Evolutionary conservation across 2,329 filamentous ascomycete species (phyloP).

Genomic region (Coleophoma crateriformis): DNA sequence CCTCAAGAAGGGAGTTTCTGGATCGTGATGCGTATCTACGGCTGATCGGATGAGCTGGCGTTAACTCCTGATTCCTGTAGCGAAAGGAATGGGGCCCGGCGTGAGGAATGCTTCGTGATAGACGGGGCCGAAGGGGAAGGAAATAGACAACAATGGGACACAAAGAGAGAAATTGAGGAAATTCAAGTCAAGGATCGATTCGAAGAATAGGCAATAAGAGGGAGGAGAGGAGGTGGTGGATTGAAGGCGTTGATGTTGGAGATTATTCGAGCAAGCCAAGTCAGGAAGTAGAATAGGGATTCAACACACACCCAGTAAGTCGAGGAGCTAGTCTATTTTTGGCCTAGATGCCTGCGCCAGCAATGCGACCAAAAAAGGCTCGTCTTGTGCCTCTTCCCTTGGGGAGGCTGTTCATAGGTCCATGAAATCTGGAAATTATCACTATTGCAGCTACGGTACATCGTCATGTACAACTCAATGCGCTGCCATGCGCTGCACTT

Average conservation of each 20-base stretch:
- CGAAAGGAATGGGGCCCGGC: neutral
- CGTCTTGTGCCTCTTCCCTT: no score
- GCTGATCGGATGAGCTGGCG: no score
- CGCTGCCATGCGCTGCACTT: no score
- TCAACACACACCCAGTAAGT: conserved; percentile 11
- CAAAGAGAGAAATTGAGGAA: neutral
- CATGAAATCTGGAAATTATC: no score
- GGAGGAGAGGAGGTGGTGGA: neutral
- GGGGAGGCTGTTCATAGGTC: no score
- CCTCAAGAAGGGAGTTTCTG: neutral
- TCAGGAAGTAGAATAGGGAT: conserved; percentile 6
- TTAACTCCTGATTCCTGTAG: neutral
- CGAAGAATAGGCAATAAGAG: neutral
- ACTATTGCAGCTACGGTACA: no score
- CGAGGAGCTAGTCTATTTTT: conserved; percentile 2
- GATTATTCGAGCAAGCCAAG: no score
- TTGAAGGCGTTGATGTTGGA: neutral
- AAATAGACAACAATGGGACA: neutral
- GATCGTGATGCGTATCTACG: no score
- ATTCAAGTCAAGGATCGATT: neutral
- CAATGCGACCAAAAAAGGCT: no score
- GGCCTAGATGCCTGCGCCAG: neutral
- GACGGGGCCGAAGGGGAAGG: neutral
- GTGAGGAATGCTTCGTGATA: neutral
- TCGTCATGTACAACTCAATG: no score